Evolutionary conservation across 2,329 filamentous ascomycete species (phyloP), one percentile per base, ranked within the genome.

Genomic region (Coniochaeta ligniaria): DNA sequence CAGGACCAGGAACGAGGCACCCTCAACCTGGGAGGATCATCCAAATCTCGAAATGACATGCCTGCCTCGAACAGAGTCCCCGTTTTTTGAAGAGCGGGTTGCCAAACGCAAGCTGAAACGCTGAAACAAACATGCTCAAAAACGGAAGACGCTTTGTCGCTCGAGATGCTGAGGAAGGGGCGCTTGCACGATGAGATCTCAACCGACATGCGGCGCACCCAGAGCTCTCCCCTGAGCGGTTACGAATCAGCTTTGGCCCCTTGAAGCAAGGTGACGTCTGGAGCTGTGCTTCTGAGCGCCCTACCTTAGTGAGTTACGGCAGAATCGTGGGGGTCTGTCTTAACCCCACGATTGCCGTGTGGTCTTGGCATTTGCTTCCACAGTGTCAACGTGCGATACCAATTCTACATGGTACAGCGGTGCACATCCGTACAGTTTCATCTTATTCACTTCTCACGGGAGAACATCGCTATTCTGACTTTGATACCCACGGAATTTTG

Each of bases 171-270:
- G 7, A 28, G 24, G 12, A 16, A 4, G 20, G 24, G 31, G 17
- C 47, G 47, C 47, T 52, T 31, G 47, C 47, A 52, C 26, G 52
- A 57, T 57, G n/a, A 57, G 31, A 57, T 57, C 54, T 57, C 38
- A 57, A 17, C 31, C 54, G 54, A 17, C 35, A 36, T 12, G 54
- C 54, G 12, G 54, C 54, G n/a, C 33, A 35, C 26, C 43, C 47
- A 31, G 24, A 31, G 11, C 22, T 31, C 16, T n/a, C 6, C 31
- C 8, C 6, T 36, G 20, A 35, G 11, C n/a, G 54, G 54, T 57
- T 38, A 38, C 54, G 54, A 57, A 57, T 57, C 54, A 57, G n/a
- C 54, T 35, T 41, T 22, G 9, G n/a, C 35, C 26, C 35, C 33
- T 38, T 36, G n/a, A 52, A 38, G 54, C 54, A 24, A 57, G n/a